Base-by-base conservation (phyloP, 305 asterid species). In the Solanum aculeatissimum region DNA sequence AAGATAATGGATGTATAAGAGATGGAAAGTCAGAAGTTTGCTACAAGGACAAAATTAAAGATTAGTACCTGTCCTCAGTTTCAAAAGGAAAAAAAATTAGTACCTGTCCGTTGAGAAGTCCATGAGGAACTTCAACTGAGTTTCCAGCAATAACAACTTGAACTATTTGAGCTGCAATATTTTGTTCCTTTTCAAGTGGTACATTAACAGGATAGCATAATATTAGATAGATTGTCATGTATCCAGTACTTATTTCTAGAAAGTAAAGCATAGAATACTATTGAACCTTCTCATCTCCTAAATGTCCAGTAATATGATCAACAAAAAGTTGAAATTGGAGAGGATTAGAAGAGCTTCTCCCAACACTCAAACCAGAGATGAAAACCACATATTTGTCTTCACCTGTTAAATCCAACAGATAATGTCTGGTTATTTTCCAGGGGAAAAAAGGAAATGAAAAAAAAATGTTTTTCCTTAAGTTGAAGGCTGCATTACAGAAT, bases 271-370 rank as follows among this genome's bases (percentile, higher is more conserved):
- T 77, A 42, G 63, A 57, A 72, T 72, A 87, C 66, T 53, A 85
- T 81, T 74, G 57, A 89, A 97, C 99, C 94, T 94, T 91, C 87
- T 91, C 95, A 81, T 97, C 99, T 86, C 99, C 99, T 32, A 97
- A 92, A 93, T 97, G 98, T 80, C 99, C 99, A 86, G 99, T 95
- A 85, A 97, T 91, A 87, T 97, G 98, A 90, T 97, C 99, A 45
- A 97, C 92, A 80, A 97, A 89, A 86, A 97, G 99, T 92, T 97
- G 98, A 85, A 92, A 92, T 80, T 90, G 93, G 82, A 97, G 96
- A 85, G 99, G 99, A 92, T 93, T 94, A 84, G 95, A 90, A 19
- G 91, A 84, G 90, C 92, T 89, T 89, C 93, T 89, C 86, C 98
- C 98, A 82, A 94, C 91, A 86, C 94, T 91, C 91, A 95, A 87